Evolutionary conservation across 768 basidiomycete genomes (phyloP).

Genomic region (Boletus bicolor): DNA sequence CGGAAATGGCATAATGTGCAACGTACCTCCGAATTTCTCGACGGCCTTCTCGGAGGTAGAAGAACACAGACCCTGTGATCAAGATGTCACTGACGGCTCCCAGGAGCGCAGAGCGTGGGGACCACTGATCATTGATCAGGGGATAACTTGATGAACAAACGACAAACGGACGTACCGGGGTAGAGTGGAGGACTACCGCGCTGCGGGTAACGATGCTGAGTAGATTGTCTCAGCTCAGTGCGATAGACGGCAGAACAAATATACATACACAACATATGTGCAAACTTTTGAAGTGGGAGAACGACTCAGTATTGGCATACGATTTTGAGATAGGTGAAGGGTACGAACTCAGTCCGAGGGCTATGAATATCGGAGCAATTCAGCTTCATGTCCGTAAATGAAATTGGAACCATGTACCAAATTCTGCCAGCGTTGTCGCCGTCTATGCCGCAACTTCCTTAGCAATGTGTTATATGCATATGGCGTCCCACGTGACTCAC

Average conservation of each 20-base stretch:
- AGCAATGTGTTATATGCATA: not conserved
- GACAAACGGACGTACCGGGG: not conserved
- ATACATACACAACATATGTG: not conserved
- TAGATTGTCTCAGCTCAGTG: not conserved
- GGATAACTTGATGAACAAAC: too few species aligned
- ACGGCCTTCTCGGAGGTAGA: conserved; percentile 18
- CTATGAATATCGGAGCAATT: not conserved
- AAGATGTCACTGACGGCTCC: conserved; percentile 9
- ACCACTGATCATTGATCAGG: conserved; percentile 5
- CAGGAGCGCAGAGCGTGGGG: conserved; percentile 27
- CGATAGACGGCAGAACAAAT: not conserved
- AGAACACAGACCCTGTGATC: conserved; percentile 19
- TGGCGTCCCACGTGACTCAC: not conserved
- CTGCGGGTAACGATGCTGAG: not conserved
- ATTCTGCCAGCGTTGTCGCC: not conserved
- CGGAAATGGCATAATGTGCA: too few species aligned
- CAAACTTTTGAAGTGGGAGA: not conserved
- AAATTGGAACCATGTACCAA: not conserved
- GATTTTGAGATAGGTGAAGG: too few species aligned
- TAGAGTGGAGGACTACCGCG: not conserved
- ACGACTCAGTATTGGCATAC: not conserved
- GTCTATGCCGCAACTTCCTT: not conserved
- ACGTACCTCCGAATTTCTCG: conserved; percentile 4
- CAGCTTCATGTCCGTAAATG: not conserved
- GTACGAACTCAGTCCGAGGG: conserved; percentile 3